Conservation (phyloP, 2,329 filamentous ascomycete genomes). For the Blastomyces parvus region DNA sequence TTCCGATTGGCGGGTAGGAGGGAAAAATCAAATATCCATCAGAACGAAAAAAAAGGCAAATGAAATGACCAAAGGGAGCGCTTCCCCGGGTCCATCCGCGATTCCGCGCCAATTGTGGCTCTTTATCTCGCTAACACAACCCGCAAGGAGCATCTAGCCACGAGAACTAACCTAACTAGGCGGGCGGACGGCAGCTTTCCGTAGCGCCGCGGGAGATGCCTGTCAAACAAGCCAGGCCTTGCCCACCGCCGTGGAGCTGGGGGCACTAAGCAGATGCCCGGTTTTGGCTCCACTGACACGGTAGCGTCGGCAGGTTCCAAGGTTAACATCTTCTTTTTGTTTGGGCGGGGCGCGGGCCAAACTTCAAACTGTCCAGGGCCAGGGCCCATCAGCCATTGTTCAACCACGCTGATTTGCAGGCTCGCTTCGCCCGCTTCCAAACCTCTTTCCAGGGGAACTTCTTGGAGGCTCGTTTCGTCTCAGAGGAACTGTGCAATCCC, state of each 20-base stretch:
- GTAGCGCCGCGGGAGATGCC: not conserved
- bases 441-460: not conserved
- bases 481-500: not conserved
- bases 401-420: too few species aligned
- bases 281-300: not conserved
- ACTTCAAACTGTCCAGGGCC: too few species aligned
- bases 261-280: not conserved
- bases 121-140: not conserved
- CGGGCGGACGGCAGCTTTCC: not conserved
- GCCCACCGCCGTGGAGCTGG: conserved; percentile 2
- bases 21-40: not conserved
- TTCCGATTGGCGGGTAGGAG: not conserved
- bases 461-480: not conserved
- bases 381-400: too few species aligned
- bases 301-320: not conserved
- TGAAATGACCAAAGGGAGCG: not conserved
- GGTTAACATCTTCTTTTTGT: not conserved
- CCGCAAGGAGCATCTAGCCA: not conserved
- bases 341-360: too few species aligned
- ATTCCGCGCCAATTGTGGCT: not conserved
- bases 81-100: not conserved
- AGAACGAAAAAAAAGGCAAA: not conserved
- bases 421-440: not conserved
- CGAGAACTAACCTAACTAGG: not conserved
- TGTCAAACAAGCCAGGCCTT: not conserved